phyloP scores from a whole-genome alignment of 192 early-diverging fungal species.

The Pecoramyces ruminantium region DNA sequence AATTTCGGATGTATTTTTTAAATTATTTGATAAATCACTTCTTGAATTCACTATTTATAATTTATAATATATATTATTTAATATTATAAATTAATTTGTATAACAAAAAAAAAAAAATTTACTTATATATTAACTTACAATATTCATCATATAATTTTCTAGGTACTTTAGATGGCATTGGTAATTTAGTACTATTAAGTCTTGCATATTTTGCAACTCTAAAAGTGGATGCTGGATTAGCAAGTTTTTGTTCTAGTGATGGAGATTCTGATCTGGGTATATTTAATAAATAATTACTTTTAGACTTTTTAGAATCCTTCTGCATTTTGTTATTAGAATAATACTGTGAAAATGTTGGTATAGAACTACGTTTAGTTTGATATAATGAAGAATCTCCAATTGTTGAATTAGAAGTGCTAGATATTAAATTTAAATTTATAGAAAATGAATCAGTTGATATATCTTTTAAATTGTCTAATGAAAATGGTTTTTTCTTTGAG shows the following conservation, averaged over 20 bases:
- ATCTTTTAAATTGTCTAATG: neutral
- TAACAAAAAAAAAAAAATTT: neutral
- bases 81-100: no score
- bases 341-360: neutral
- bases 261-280: neutral
- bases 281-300: neutral
- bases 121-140: neutral
- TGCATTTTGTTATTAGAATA: neutral
- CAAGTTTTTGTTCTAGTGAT: neutral
- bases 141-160: neutral
- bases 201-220: neutral
- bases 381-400: neutral
- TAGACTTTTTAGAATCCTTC: neutral
- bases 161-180: neutral
- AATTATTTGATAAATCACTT: no score
- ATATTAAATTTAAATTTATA: neutral
- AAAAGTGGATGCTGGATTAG: neutral
- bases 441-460: neutral
- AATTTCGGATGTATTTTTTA: no score
- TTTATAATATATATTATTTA: neutral
- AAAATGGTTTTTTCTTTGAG: neutral
- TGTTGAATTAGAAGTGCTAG: neutral
- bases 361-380: neutral
- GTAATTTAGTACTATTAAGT: neutral
- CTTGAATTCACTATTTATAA: neutral